A percentile compares a stretch with the other conserved stretches of the same genome.
phyloP scores from a whole-genome alignment of 805 yeast genomes.

The Naumovozyma castellii region DNA sequence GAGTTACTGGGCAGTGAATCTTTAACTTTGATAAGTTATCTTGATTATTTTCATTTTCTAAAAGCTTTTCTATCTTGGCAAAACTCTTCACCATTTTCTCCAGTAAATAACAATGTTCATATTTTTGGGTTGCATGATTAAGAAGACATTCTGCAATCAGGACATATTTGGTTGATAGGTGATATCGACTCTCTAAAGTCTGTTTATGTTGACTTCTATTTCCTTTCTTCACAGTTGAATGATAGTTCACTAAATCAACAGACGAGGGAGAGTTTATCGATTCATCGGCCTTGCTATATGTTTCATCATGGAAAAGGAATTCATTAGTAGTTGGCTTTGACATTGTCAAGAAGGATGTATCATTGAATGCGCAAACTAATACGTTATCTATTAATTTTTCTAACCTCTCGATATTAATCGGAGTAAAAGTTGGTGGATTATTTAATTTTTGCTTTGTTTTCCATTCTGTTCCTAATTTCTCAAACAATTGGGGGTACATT shows the following conservation, averaged over 20 bases:
- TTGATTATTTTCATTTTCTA: slow-evolving; percentile 8
- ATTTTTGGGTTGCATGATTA: slow-evolving; percentile 13
- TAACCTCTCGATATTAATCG: slow-evolving; percentile 17
- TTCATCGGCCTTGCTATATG: not conserved
- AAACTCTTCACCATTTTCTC: slow-evolving; percentile 22
- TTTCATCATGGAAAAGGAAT: slow-evolving; percentile 8
- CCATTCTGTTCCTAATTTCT: slow-evolving; percentile 12
- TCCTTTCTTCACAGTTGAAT: not conserved
- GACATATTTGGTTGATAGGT: slow-evolving; percentile 22
- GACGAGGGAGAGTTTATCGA: slow-evolving; percentile 9
- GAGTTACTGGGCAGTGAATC: too few species aligned
- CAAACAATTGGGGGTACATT: slow-evolving; percentile 18
- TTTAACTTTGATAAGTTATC: too few species aligned
- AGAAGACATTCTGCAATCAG: slow-evolving; percentile 23
- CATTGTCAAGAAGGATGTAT: slow-evolving; percentile 26
- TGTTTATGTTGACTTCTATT: slow-evolving; percentile 6
- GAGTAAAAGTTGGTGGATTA: slow-evolving; percentile 3
- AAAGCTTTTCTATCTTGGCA: slow-evolving; percentile 12
- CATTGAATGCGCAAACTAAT: slow-evolving; percentile 26
- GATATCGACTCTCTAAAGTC: slow-evolving; percentile 25
- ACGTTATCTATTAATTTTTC: slow-evolving; percentile 25
- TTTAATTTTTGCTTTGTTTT: slow-evolving; percentile 2
- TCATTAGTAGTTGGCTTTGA: slow-evolving; percentile 20
- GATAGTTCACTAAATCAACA: slow-evolving; percentile 5
- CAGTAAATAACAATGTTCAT: slow-evolving; percentile 23